phyloP scores from a whole-genome alignment of 768 basidiomycete genomes.

The Mycena alexandri region DNA sequence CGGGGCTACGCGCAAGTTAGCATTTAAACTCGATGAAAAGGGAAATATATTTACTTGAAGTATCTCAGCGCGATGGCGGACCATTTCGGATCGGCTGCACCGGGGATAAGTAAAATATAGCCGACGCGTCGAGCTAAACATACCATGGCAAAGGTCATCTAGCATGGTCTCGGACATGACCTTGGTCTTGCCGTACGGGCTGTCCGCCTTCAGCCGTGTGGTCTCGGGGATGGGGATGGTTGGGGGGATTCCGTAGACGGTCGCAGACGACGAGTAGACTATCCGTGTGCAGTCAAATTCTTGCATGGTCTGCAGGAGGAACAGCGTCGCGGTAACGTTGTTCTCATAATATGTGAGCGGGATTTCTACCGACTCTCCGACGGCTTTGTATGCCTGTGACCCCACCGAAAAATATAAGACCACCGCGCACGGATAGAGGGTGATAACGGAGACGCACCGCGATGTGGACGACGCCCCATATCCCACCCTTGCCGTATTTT shows the following conservation, averaged over 20 bases:
- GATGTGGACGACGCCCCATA: conserved; percentile 97
- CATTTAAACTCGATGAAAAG: neutral
- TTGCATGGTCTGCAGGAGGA: conserved; percentile 87
- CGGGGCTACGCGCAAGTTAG: conserved; percentile 70
- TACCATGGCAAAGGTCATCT: conserved; percentile 87
- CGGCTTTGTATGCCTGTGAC: conserved; percentile 92
- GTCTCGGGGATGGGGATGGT: conserved; percentile 94
- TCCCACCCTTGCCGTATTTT: conserved; percentile 87
- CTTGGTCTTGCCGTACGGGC: conserved; percentile 97
- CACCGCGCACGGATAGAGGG: conserved; percentile 3
- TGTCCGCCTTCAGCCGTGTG: conserved; percentile 88
- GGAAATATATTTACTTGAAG: conserved; percentile 81
- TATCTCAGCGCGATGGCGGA: conserved; percentile 90
- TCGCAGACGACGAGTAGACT: conserved; percentile 98
- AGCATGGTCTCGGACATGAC: conserved; percentile 93
- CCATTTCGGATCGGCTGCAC: conserved; percentile 79
- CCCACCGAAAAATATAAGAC: neutral
- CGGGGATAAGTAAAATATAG: conserved; percentile 28
- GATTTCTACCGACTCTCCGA: conserved; percentile 95
- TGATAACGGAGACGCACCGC: conserved; percentile 69
- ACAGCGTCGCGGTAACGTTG: conserved; percentile 92
- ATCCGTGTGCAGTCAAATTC: conserved; percentile 87
- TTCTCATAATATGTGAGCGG: conserved; percentile 94
- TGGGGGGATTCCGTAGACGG: conserved; percentile 96
- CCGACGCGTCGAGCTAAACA: conserved; percentile 39